phyloP scores from a whole-genome alignment of 2,329 filamentous ascomycete genomes.

The Byssoonygena ceratinophila region DNA sequence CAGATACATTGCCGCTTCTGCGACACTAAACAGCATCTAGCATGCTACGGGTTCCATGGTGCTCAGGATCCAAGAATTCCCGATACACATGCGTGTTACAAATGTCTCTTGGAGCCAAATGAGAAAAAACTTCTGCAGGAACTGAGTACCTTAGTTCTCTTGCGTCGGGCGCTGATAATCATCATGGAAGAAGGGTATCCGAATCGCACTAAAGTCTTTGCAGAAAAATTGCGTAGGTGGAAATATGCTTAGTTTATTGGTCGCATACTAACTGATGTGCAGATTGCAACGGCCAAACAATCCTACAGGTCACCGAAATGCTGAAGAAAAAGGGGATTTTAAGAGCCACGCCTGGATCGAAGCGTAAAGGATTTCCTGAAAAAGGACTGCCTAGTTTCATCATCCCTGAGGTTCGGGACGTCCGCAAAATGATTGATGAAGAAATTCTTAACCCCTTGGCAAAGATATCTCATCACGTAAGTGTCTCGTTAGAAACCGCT shows the following conservation, averaged over 20 bases:
- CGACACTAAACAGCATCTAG: conserved; percentile 36
- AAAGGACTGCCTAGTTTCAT: conserved; percentile 25
- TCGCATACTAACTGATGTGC: neutral
- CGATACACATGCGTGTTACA: conserved; percentile 38
- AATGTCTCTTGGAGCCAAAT: conserved; percentile 32
- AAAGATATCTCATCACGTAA: conserved; percentile 28
- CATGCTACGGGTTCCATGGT: conserved; percentile 38
- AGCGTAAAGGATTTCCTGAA: conserved; percentile 23
- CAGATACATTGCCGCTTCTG: conserved; percentile 40
- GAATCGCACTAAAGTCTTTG: conserved; percentile 20
- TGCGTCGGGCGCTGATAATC: conserved; percentile 23
- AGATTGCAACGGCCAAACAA: conserved; percentile 26
- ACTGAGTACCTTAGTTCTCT: conserved; percentile 23
- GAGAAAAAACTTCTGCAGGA: conserved; percentile 22
- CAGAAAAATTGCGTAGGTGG: conserved; percentile 26
- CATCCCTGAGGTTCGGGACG: conserved; percentile 19
- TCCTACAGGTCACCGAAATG: conserved; percentile 24
- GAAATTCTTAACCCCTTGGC: conserved; percentile 27
- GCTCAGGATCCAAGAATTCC: conserved; percentile 32
- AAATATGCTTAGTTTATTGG: neutral
- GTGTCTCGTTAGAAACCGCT: conserved; percentile 6
- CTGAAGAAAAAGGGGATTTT: conserved; percentile 23
- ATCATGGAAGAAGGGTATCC: conserved; percentile 26
- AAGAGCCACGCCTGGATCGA: conserved; percentile 24
- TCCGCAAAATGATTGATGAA: conserved; percentile 18